Percentiles rank a stretch among this genome's conserved stretches.
Conservation (phyloP, 2,329 filamentous ascomycete genomes). For the Monilinia fructicola region DNA sequence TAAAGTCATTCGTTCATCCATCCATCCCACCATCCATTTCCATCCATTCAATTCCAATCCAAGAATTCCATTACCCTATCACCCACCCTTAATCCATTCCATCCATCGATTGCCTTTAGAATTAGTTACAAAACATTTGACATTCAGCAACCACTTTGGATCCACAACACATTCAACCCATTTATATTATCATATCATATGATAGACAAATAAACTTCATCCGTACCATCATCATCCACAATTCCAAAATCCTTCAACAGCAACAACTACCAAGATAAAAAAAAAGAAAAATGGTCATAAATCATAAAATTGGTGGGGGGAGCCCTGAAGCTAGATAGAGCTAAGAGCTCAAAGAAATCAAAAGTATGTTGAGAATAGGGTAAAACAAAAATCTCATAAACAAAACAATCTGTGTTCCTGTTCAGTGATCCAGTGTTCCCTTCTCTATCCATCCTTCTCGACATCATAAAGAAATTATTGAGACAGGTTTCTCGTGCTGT, state of each 20-base stretch:
- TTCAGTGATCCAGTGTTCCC: slow-evolving; percentile 19
- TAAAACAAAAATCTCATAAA: slow-evolving; percentile 10
- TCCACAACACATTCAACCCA: background rate
- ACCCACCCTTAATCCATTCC: background rate
- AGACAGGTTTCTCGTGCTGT: slow-evolving; percentile 18
- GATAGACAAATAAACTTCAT: background rate
- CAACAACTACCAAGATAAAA: slow-evolving; percentile 5
- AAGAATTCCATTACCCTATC: too few species aligned
- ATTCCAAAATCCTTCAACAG: background rate
- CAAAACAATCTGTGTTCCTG: slow-evolving; percentile 9
- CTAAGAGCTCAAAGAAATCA: slow-evolving; percentile 8
- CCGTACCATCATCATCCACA: slow-evolving; percentile 7
- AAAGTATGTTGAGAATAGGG: background rate
- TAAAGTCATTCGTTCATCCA: slow-evolving; percentile 14
- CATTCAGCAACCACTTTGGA: background rate
- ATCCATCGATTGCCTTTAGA: background rate
- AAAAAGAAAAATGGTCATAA: slow-evolving; percentile 21
- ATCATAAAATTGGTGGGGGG: slow-evolving; percentile 16
- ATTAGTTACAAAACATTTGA: slow-evolving; percentile 14
- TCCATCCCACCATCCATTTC: slow-evolving; percentile 4
- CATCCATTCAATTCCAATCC: background rate
- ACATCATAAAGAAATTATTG: slow-evolving; percentile 17
- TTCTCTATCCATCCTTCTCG: slow-evolving; percentile 20
- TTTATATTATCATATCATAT: slow-evolving; percentile 1
- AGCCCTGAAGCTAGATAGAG: background rate